These are phyloP conservation scores for Diaporthe sp. DNA, from an alignment of 2,329 filamentous ascomycete genomes.

Conservation along the genomic window DNA sequence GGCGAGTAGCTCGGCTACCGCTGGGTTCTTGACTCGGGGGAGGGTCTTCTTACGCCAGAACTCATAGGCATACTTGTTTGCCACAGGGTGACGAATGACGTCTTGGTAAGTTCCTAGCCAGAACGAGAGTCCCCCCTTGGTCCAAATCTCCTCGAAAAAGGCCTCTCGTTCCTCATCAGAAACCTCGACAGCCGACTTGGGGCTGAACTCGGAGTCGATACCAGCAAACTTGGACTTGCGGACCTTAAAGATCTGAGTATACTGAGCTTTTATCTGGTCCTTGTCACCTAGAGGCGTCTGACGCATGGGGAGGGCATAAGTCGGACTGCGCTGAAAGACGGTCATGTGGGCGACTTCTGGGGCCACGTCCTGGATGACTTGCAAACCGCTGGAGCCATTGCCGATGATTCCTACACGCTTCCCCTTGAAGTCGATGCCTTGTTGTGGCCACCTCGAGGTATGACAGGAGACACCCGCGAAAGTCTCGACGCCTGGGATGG, in stretches of 20 bases:
- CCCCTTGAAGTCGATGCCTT: constrained; percentile 19
- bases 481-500: constrained; percentile 38
- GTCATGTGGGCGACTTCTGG: constrained; percentile 47
- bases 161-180: constrained; percentile 53
- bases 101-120: constrained; percentile 59
- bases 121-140: constrained; percentile 57
- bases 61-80: constrained; percentile 56
- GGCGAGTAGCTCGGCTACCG: constrained; percentile 55
- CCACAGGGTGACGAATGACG: constrained; percentile 50
- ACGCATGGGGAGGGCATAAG: constrained; percentile 67
- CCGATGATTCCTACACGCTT: constrained; percentile 38
- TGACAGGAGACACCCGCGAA: constrained; percentile 33
- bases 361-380: constrained; percentile 39
- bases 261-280: constrained; percentile 54
- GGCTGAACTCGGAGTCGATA: constrained; percentile 58
- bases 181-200: constrained; percentile 55
- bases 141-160: constrained; percentile 56
- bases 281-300: constrained; percentile 56
- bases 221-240: constrained; percentile 59
- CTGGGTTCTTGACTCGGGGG: constrained; percentile 54
- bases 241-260: constrained; percentile 53
- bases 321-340: constrained; percentile 68
- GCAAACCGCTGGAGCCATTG: constrained; percentile 36
- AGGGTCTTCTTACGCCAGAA: constrained; percentile 59
- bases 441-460: constrained; percentile 30